A percentile compares a stretch with the other conserved stretches of the same genome.
phyloP scores from a whole-genome alignment of 2,329 filamentous ascomycete genomes.

The Curvularia lunata region DNA sequence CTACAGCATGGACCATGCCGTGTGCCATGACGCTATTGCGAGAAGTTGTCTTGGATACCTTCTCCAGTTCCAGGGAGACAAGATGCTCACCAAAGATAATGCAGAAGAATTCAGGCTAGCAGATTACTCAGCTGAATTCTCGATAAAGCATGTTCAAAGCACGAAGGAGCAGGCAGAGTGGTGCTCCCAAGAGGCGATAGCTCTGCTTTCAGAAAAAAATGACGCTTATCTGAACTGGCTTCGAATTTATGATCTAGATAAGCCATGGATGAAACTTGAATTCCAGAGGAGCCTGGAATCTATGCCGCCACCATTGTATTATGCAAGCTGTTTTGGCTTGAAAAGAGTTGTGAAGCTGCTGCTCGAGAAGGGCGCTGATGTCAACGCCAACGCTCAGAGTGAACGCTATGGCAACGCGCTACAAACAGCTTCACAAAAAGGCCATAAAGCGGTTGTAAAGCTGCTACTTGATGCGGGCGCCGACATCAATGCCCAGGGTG shows the following conservation, averaged over 20 bases:
- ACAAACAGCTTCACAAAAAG: conserved; percentile 33
- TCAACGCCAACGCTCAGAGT: no score
- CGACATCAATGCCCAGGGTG: no score
- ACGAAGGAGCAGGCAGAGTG: conserved; percentile 18
- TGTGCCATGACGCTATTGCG: conserved; percentile 32
- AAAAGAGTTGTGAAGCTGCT: conserved; percentile 16
- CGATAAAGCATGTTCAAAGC: conserved; percentile 30
- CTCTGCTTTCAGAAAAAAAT: conserved; percentile 19
- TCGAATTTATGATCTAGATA: conserved; percentile 27
- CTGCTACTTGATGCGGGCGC: no score
- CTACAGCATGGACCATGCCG: conserved; percentile 33
- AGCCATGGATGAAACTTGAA: conserved; percentile 6
- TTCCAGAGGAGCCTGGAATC: conserved; percentile 5
- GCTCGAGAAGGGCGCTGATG: neutral
- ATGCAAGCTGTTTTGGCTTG: conserved; percentile 25
- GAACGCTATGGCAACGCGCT: conserved; percentile 23
- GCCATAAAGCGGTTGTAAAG: no score
- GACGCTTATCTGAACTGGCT: conserved; percentile 32
- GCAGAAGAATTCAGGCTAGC: conserved; percentile 23
- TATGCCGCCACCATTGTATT: conserved; percentile 30
- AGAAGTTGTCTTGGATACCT: conserved; percentile 36
- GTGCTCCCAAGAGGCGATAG: conserved; percentile 17
- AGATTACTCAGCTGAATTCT: conserved; percentile 39
- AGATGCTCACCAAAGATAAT: neutral
- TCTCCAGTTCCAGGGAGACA: conserved; percentile 25